Conservation (phyloP, 2,329 filamentous ascomycete species). For the Pseudogymnoascus sp. region DNA sequence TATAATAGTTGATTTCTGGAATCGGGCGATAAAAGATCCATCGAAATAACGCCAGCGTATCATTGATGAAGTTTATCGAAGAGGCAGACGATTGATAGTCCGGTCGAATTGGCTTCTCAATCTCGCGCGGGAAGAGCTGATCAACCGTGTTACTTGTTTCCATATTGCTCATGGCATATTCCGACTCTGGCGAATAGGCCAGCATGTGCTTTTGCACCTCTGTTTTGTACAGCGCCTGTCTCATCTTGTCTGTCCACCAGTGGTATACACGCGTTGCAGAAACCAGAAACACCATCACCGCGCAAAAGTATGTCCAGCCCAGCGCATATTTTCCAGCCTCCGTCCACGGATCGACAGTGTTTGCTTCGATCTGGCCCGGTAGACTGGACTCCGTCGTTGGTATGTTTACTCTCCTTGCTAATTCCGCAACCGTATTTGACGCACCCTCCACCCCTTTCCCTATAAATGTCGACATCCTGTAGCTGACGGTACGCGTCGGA, state of each 20-base stretch:
- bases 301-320: constrained; percentile 82
- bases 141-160: constrained; percentile 49
- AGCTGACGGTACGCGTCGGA: not conserved
- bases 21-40: constrained; percentile 87
- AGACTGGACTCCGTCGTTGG: constrained; percentile 54
- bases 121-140: constrained; percentile 64
- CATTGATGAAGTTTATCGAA: constrained; percentile 68
- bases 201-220: constrained; percentile 62
- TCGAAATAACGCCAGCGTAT: constrained; percentile 72
- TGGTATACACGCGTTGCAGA: constrained; percentile 72
- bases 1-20: constrained; percentile 63
- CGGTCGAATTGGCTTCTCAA: constrained; percentile 52
- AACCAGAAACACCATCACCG: constrained; percentile 63
- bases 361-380: constrained; percentile 54
- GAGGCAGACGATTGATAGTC: constrained; percentile 65
- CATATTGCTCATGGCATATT: constrained; percentile 56
- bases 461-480: not conserved
- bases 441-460: constrained; percentile 17
- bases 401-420: constrained; percentile 48
- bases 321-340: constrained; percentile 79
- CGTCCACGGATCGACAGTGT: constrained; percentile 69
- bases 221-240: constrained; percentile 82
- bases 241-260: constrained; percentile 87
- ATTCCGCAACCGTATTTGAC: constrained; percentile 23
- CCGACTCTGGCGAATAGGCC: constrained; percentile 49